Percentiles rank a stretch among this genome's conserved stretches.
Evolutionary conservation across 2,329 filamentous ascomycete species (phyloP).

Genomic region (Aspergillus neoniger): DNA sequence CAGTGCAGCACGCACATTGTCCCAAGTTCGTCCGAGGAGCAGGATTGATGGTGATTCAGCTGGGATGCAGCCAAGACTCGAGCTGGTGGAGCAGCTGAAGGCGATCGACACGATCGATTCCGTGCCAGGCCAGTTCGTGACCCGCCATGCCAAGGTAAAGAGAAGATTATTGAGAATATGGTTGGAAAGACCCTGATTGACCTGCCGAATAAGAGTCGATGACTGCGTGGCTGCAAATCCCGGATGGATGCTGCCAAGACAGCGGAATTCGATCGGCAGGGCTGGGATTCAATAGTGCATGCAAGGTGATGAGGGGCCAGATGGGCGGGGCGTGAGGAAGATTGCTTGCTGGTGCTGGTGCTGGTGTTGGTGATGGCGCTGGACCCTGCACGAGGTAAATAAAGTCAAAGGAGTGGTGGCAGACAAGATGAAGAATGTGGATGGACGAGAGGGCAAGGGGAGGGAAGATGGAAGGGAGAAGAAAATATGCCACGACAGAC

Average conservation of each 20-base stretch:
- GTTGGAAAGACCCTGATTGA: background rate
- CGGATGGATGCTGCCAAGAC: background rate
- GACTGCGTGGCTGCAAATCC: background rate
- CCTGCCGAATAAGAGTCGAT: background rate
- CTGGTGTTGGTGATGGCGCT: background rate
- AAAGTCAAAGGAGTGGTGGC: background rate
- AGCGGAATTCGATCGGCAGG: slow-evolving; percentile 2
- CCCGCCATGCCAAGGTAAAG: background rate
- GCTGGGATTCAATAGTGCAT: slow-evolving; percentile 15
- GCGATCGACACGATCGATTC: background rate
- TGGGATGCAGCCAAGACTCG: slow-evolving; percentile 1
- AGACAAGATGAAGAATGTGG: background rate
- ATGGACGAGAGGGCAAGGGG: background rate
- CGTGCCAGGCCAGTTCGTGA: background rate
- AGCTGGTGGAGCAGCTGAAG: background rate
- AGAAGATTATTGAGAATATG: background rate
- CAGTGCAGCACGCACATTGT: background rate
- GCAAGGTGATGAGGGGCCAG: slow-evolving; percentile 8
- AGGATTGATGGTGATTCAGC: background rate
- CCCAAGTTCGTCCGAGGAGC: background rate
- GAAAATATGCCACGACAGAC: no score
- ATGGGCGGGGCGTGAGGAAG: background rate
- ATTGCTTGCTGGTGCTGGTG: background rate
- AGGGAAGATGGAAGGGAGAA: no score
- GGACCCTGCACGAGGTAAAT: background rate